A percentile compares a stretch with the other conserved stretches of the same genome.
phyloP scores from a whole-genome alignment of 1,139 yeast species.

The Suhomyces yuchorum region DNA sequence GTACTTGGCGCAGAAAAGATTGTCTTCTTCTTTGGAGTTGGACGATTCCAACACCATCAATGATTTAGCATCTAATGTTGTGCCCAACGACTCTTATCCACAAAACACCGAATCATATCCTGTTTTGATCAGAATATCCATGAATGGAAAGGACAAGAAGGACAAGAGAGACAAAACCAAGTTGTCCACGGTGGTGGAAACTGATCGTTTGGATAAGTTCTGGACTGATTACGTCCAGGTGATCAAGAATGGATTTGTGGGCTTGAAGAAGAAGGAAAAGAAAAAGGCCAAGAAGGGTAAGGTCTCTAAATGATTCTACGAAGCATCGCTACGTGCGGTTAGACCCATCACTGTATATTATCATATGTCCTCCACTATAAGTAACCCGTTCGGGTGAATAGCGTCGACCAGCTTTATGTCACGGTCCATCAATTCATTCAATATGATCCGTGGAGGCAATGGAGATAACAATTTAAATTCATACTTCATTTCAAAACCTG shows the following conservation, averaged over 20 bases:
- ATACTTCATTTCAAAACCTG: constrained; percentile 29
- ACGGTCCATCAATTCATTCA: constrained; percentile 28
- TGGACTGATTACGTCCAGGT: constrained; percentile 70
- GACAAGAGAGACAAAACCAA: constrained; percentile 52
- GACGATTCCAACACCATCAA: constrained; percentile 19
- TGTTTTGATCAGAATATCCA: constrained; percentile 53
- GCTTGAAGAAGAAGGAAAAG: constrained; percentile 65
- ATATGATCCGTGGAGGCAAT: constrained; percentile 39
- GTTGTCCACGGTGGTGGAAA: constrained; percentile 64
- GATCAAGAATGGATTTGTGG: constrained; percentile 61
- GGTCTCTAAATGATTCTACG: constrained; percentile 23
- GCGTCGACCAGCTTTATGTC: constrained; percentile 33
- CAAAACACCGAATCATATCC: constrained; percentile 39
- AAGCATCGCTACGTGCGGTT: neutral
- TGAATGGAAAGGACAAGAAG: constrained; percentile 51
- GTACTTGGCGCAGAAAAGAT: constrained; percentile 47
- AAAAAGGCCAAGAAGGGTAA: constrained; percentile 53
- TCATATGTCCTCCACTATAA: constrained; percentile 35
- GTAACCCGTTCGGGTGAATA: constrained; percentile 47
- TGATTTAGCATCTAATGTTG: constrained; percentile 45
- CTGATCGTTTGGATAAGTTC: constrained; percentile 58
- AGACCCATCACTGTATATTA: constrained; percentile 1
- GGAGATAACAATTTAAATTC: constrained; percentile 40
- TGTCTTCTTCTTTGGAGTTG: constrained; percentile 30
- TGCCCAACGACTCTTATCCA: constrained; percentile 21